A percentile compares a stretch with the other conserved stretches of the same genome.
phyloP scores from a whole-genome alignment of 2,329 filamentous ascomycete species.

The Penicillium sp. region DNA sequence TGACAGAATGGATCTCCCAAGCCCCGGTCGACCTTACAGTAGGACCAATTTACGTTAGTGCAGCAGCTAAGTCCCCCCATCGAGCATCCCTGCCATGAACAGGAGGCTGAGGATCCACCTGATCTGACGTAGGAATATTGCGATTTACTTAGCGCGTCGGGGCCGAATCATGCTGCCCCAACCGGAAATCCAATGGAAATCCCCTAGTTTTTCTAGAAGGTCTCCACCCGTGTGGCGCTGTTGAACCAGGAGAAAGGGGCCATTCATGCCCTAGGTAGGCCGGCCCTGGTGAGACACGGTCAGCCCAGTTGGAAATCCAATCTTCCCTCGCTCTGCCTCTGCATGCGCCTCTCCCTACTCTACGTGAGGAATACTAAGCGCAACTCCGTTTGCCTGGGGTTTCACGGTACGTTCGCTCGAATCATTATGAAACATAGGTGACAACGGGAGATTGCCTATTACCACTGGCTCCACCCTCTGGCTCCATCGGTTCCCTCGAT shows the following conservation, averaged over 20 bases:
- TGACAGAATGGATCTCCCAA: conserved; percentile 14
- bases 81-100: conserved; percentile 34
- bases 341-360: no score
- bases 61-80: conserved; percentile 20
- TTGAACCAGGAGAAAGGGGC: conserved; percentile 13
- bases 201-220: conserved; percentile 30
- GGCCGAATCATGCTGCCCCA: conserved; percentile 26
- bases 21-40: conserved; percentile 12
- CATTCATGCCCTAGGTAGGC: no score
- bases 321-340: no score
- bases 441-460: conserved; percentile 30
- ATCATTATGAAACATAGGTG: conserved; percentile 31
- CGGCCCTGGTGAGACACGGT: conserved; percentile 4
- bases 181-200: conserved; percentile 31
- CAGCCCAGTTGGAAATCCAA: conserved; percentile 2
- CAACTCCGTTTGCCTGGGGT: conserved; percentile 9
- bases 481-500: conserved; percentile 28
- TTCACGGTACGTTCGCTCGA: conserved; percentile 14
- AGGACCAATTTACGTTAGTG: conserved; percentile 23
- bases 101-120: conserved; percentile 34
- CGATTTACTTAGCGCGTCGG: conserved; percentile 16
- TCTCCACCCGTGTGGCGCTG: conserved; percentile 24
- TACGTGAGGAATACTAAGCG: not conserved
- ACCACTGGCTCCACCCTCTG: conserved; percentile 29
- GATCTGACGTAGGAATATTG: conserved; percentile 33